Percentiles rank a stretch among this genome's conserved stretches.
phyloP scores from a whole-genome alignment of 495 filamentous ascomycete genomes.

The Polyplosphaeria fusca region DNA sequence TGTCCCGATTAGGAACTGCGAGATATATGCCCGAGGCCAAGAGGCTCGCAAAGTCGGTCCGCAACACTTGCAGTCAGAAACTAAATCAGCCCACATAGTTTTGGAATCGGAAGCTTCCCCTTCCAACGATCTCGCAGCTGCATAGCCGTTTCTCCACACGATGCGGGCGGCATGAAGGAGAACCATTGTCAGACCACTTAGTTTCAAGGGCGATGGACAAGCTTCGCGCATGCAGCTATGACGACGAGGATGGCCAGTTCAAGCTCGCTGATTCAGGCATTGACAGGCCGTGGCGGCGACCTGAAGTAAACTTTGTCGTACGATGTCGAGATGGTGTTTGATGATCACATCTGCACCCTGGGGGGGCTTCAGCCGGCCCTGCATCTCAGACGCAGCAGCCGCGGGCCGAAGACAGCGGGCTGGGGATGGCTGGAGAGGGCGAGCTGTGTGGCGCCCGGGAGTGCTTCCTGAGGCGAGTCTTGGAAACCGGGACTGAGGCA shows the following conservation, averaged over 20 bases:
- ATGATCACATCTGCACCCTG: background rate
- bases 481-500: constrained; percentile 19
- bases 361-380: background rate
- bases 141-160: constrained; percentile 8
- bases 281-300: background rate
- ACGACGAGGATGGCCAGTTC: background rate
- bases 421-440: background rate
- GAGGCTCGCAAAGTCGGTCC: background rate
- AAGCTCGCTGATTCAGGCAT: constrained; percentile 4
- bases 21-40: constrained; percentile 26
- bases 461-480: background rate
- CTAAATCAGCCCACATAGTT: constrained; percentile 29
- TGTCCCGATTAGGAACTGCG: constrained; percentile 8
- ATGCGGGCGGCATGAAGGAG: background rate
- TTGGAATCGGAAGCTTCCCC: background rate
- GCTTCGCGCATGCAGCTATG: background rate
- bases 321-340: constrained; percentile 25
- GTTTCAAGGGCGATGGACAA: constrained; percentile 11
- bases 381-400: background rate
- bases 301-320: constrained; percentile 28
- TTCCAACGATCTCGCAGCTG: background rate
- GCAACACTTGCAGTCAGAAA: constrained; percentile 3
- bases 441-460: no score
- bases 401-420: constrained; percentile 12
- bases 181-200: constrained; percentile 24